These are phyloP conservation scores for Ascochyta pisi DNA, from an alignment of 2,329 filamentous ascomycete species.

Conservation along the genomic window DNA sequence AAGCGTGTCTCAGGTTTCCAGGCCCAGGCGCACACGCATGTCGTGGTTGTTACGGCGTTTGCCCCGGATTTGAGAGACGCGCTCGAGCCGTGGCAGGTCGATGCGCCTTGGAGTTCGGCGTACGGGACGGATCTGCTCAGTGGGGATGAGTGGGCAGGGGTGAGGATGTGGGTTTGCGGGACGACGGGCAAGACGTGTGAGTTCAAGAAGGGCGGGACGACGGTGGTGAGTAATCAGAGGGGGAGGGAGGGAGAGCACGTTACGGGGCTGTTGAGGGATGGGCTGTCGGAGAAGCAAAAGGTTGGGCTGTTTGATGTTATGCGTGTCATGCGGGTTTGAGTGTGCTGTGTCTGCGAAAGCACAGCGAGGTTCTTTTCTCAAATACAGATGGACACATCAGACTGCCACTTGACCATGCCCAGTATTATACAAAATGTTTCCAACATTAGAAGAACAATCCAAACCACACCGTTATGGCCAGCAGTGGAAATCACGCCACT, in stretches of 20 bases:
- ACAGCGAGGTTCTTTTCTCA: too few relatives aligned
- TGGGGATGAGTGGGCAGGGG: conserved; percentile 53
- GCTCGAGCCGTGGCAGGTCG: conserved; percentile 57
- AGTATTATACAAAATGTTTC: too few relatives aligned
- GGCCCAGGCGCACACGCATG: conserved; percentile 9
- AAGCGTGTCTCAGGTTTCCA: conserved; percentile 2
- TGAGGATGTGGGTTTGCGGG: conserved; percentile 55
- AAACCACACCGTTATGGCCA: background rate
- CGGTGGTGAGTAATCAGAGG: conserved; percentile 55
- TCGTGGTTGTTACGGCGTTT: conserved; percentile 65
- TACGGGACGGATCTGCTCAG: conserved; percentile 62
- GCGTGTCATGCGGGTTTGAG: conserved; percentile 29
- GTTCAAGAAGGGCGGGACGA: conserved; percentile 45
- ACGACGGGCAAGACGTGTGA: conserved; percentile 55
- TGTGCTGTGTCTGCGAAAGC: too few relatives aligned
- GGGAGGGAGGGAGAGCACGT: conserved; percentile 47
- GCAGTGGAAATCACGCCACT: background rate
- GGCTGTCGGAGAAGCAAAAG: conserved; percentile 37
- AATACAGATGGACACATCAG: too few relatives aligned
- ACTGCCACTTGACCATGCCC: too few relatives aligned
- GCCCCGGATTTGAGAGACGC: conserved; percentile 60
- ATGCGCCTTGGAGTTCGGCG: conserved; percentile 57
- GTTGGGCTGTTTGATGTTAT: conserved; percentile 37
- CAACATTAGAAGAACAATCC: background rate
- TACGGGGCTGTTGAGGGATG: conserved; percentile 34